Evolutionary conservation across 257 asterid species (phyloP), one percentile per base, ranked within the genome.

Genomic region (Nicotiana otophora): DNA sequence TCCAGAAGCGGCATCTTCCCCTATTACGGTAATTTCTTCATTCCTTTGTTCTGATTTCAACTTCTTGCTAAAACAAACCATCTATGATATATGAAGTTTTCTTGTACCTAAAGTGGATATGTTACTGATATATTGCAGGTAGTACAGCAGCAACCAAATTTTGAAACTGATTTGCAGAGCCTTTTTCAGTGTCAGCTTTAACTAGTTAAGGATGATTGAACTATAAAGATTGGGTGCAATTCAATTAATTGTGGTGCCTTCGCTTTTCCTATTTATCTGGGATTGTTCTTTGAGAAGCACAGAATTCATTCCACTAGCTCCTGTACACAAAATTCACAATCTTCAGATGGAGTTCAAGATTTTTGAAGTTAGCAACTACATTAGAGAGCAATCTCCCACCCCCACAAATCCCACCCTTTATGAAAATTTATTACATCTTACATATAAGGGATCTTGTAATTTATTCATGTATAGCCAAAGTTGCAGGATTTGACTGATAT

Each of bases 141-240:
- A 89, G 78, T 88, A 57, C 95, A 89, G 62, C 92, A 88, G 82
- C 72, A 89, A 62, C 78, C 92, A n/a, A 83, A 84, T 31, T 90
- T 90, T 90, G 97, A 90, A 42, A 82, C 84, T 9, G 97, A 93
- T 60, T 87, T 90, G 89, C 91, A 88, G 39, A 87, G 64, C 72
- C 87, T 77, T 68, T 90, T 86, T 68, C 89, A 81, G 78, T 72
- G 78, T 82, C 17, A 89, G 90, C 19, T 89, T 88, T 84, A 93
- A 91, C 34, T 90, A 83, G 88, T 70, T 74, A 63, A 69, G 78
- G 53, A 6, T 20, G 58, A 23, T 23, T 23, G 26, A 23, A 23
- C 26, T 23, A 23, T 23, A 23, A 23, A 23, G 26, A 23, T 23
- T 23, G 26, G 26, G 26, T 23, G 26, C 60, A 54, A 54, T 54